phyloP scores from a whole-genome alignment of 2,329 filamentous ascomycete genomes.

The Alternaria longipes region DNA sequence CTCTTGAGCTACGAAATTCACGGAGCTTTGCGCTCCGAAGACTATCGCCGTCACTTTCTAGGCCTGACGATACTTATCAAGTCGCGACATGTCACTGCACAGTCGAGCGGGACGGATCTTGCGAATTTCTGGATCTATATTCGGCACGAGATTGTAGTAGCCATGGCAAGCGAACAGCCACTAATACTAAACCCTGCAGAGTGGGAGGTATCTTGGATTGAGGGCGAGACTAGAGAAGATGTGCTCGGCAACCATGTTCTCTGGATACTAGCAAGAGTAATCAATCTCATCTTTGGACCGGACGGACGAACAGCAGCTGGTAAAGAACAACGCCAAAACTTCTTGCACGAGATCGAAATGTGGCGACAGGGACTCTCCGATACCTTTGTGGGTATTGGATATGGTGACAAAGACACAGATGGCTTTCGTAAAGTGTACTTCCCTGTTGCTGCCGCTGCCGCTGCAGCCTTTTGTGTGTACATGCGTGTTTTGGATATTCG shows the following conservation, averaged over 20 bases:
- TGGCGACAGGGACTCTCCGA: slow-evolving; percentile 41
- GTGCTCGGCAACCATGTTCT: slow-evolving; percentile 44
- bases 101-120: slow-evolving; percentile 38
- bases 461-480: slow-evolving; percentile 37
- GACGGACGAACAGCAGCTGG: slow-evolving; percentile 26
- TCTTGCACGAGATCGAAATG: slow-evolving; percentile 39
- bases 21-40: slow-evolving; percentile 36
- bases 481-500: not conserved
- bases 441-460: slow-evolving; percentile 40
- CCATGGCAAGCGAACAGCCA: slow-evolving; percentile 41
- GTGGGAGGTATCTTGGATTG: slow-evolving; percentile 43
- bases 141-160: slow-evolving; percentile 45
- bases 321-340: slow-evolving; percentile 28
- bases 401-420: slow-evolving; percentile 43
- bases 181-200: slow-evolving; percentile 41
- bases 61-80: slow-evolving; percentile 45
- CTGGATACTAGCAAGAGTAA: slow-evolving; percentile 45
- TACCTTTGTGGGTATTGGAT: slow-evolving; percentile 44
- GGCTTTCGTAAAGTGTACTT: slow-evolving; percentile 46
- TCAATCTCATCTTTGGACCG: slow-evolving; percentile 40
- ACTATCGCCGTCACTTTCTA: slow-evolving; percentile 43
- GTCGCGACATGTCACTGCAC: slow-evolving; percentile 38
- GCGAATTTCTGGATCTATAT: slow-evolving; percentile 51
- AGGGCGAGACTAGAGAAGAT: slow-evolving; percentile 44
- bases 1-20: slow-evolving; percentile 48